Evolutionary conservation across 352 stramenopile species (phyloP), one percentile per base, ranked within the genome.

Genomic region (Detonula confervacea): DNA sequence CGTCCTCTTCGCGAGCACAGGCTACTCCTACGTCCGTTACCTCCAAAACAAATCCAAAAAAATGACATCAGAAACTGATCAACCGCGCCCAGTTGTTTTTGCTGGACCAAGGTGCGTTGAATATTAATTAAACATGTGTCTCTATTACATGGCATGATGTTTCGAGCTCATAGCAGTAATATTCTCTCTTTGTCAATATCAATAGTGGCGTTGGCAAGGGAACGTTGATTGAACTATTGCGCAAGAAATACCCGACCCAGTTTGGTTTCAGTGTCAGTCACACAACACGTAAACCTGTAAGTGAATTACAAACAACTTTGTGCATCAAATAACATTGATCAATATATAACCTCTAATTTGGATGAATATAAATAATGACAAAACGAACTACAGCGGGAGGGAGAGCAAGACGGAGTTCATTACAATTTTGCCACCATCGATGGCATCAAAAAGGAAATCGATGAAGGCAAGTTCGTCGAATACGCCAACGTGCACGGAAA

Each of bases 401-500:
- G 96, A 25, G 97, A 99, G 81, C 87, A 91, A n/a, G 86, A 99
- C 80, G 96, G 97, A 30, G 90, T 98, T 12, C 93, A 98, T 61
- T 99, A 99, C 88, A 92, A 98, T 82, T 99, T 99, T 79, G 93
- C 90, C 12, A 85, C 87, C 1, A 96, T 96, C 57, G 94, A 97
- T 24, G 76, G 93, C 14, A 95, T 98, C 59, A 87, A 97, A 56
- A 84, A 93, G 56, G 94, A 97, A 67, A 98, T 99, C 70, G 94
- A 95, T 29, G 83, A 83, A 12, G 95, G 95, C 14, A 90, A 96
- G 65, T 99, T 99, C 84, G 80, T 99, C 39, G 97, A 99, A 81
- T 94, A 97, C 77, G 97, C 96, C 0, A 86, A 97, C 66, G 97
- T 99, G 52, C 96, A 98, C 83, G 95, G 94, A 71, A 98, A 98